Conservation (phyloP, 2,329 filamentous ascomycete species). For the Aspergillus calidoustus region DNA sequence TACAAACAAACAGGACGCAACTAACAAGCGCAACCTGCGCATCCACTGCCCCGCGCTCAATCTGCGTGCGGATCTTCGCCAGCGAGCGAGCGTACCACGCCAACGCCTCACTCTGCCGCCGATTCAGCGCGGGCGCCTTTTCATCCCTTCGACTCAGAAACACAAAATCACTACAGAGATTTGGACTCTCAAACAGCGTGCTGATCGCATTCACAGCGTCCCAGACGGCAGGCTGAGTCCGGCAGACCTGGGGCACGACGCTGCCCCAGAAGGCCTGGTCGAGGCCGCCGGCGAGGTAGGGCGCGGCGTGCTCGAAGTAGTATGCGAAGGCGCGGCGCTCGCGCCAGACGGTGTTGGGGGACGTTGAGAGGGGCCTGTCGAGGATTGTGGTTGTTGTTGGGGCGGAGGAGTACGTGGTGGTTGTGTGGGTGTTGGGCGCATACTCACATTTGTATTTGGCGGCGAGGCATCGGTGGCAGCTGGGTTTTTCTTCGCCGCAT, state of each 20-base stretch:
- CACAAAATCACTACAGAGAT: slow-evolving; percentile 20
- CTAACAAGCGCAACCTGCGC: slow-evolving; percentile 36
- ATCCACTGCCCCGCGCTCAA: slow-evolving; percentile 31
- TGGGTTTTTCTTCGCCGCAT: slow-evolving; percentile 41
- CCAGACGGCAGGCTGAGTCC: slow-evolving; percentile 40
- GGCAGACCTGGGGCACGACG: slow-evolving; percentile 39
- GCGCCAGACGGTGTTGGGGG: slow-evolving; percentile 30
- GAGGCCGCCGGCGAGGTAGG: slow-evolving; percentile 35
- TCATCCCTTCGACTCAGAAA: slow-evolving; percentile 8
- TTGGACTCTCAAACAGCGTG: slow-evolving; percentile 37
- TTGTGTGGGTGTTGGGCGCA: slow-evolving; percentile 10
- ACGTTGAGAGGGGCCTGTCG: slow-evolving; percentile 22
- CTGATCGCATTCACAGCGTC: slow-evolving; percentile 42
- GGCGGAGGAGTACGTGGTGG: background rate
- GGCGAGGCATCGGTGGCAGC: slow-evolving; percentile 36
- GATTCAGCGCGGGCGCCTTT: slow-evolving; percentile 12
- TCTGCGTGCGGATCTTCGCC: slow-evolving; percentile 30
- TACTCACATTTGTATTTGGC: slow-evolving; percentile 42
- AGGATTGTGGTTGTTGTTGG: slow-evolving; percentile 2
- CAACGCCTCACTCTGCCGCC: slow-evolving; percentile 32
- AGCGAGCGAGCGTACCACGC: slow-evolving; percentile 39
- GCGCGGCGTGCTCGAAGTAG: slow-evolving; percentile 39
- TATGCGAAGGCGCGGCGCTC: slow-evolving; percentile 44
- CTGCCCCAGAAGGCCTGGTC: slow-evolving; percentile 41
- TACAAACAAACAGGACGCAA: slow-evolving; percentile 40